Conservation (phyloP, 78 protist species). For the Chrysochromulina parva region DNA sequence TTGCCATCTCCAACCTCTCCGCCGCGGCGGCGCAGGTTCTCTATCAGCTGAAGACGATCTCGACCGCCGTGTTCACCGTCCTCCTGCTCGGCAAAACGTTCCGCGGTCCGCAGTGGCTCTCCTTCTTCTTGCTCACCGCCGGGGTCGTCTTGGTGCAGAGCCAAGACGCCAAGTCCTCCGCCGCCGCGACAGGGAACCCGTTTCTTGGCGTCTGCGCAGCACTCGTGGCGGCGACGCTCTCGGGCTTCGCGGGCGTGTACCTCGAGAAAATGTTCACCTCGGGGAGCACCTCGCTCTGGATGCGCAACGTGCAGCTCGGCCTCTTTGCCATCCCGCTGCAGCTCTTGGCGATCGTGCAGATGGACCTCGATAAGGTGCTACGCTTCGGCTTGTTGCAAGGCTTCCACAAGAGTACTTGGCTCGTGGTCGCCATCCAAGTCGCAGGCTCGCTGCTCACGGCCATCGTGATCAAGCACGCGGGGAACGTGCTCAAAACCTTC, state of each 20-base stretch:
- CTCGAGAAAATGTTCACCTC: slow-evolving; percentile 30
- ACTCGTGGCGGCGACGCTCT: neutral
- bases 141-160: slow-evolving; percentile 11
- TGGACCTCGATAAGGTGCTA: neutral
- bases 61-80: slow-evolving; percentile 10
- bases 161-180: neutral
- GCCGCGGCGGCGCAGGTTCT: slow-evolving; percentile 27
- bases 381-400: neutral
- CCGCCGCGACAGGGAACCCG: neutral
- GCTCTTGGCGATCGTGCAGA: neutral
- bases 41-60: neutral
- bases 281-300: neutral
- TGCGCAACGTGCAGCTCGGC: slow-evolving; percentile 23
- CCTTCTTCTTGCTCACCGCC: neutral
- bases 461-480: slow-evolving; percentile 24
- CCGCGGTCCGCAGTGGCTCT: slow-evolving; percentile 4
- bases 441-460: slow-evolving; percentile 28
- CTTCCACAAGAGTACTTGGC: neutral
- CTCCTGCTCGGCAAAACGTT: neutral
- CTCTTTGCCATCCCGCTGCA: neutral
- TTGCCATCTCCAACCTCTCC: neutral
- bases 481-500: slow-evolving; percentile 39
- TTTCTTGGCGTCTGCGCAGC: neutral
- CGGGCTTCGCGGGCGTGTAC: slow-evolving; percentile 37
- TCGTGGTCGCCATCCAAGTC: neutral